Conservation (phyloP, 106 monocot species). For the Triglochin maritima region DNA sequence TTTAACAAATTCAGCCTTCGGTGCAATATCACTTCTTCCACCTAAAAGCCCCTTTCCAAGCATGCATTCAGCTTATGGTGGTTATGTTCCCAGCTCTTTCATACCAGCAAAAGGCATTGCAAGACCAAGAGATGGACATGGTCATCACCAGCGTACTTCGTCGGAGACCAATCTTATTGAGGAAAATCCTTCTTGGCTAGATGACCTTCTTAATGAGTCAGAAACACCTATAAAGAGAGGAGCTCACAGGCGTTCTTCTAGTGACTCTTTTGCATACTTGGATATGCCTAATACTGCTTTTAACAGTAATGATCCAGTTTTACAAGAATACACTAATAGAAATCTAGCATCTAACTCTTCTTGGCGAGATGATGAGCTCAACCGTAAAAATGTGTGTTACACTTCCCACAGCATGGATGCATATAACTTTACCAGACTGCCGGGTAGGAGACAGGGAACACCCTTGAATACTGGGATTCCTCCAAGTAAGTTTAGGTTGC, state of each 20-base stretch:
- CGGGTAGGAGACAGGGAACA: slow-evolving; percentile 34
- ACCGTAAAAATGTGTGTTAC: slow-evolving; percentile 14
- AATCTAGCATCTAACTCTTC: neutral
- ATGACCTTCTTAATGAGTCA: slow-evolving; percentile 82
- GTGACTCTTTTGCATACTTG: slow-evolving; percentile 81
- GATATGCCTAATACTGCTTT: slow-evolving; percentile 28
- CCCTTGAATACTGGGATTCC: slow-evolving; percentile 12
- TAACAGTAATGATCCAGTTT: slow-evolving; percentile 16
- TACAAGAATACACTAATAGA: neutral
- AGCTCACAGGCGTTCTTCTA: slow-evolving; percentile 78
- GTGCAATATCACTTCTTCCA: slow-evolving; percentile 51
- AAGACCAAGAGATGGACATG: slow-evolving; percentile 29
- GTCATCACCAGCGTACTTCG: slow-evolving; percentile 60
- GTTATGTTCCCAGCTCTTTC: slow-evolving; percentile 15
- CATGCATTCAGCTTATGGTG: slow-evolving; percentile 29
- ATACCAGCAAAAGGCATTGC: slow-evolving; percentile 26
- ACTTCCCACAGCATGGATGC: slow-evolving; percentile 13
- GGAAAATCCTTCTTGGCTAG: slow-evolving; percentile 91
- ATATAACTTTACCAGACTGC: slow-evolving; percentile 18
- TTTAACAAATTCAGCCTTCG: slow-evolving; percentile 20
- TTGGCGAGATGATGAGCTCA: slow-evolving; percentile 26
- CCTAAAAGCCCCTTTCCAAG: slow-evolving; percentile 52
- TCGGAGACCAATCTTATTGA: slow-evolving; percentile 82
- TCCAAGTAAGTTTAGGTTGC: slow-evolving; percentile 3
- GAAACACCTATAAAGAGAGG: slow-evolving; percentile 68